phyloP scores from a whole-genome alignment of 1,284 basidiomycete genomes.

The Taiwanofungus camphoratus region DNA sequence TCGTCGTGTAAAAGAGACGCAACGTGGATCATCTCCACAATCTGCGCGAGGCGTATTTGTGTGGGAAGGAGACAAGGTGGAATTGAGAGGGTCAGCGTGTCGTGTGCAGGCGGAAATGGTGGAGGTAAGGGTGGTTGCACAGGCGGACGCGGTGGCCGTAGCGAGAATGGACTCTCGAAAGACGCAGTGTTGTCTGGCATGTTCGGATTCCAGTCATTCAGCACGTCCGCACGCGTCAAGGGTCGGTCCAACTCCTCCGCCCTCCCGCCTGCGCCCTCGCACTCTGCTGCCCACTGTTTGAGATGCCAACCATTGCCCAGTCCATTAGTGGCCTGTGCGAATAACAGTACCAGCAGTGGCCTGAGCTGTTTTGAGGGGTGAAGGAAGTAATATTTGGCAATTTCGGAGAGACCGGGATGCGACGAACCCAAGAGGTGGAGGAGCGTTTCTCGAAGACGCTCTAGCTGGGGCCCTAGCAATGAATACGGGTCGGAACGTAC shows the following conservation, averaged over 20 bases:
- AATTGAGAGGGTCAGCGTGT: conserved; percentile 28
- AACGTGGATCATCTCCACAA: conserved; percentile 98
- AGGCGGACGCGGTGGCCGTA: conserved; percentile 35
- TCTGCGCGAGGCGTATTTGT: conserved; percentile 90
- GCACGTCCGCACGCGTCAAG: conserved; percentile 64
- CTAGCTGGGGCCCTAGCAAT: conserved; percentile 71
- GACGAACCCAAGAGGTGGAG: conserved; percentile 82
- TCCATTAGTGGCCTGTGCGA: conserved; percentile 88
- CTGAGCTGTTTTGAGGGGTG: conserved; percentile 88
- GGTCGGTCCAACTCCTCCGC: conserved; percentile 61
- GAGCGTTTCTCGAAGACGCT: conserved; percentile 70
- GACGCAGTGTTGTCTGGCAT: conserved; percentile 66
- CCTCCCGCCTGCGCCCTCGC: conserved; percentile 35
- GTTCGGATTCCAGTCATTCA: conserved; percentile 83
- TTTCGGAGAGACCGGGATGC: conserved; percentile 81
- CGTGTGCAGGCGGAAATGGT: conserved; percentile 23
- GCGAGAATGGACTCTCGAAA: conserved; percentile 42
- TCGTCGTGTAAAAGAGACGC: conserved; percentile 95
- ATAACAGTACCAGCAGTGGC: conserved; percentile 86
- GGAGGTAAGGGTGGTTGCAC: conserved; percentile 37
- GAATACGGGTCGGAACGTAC: conserved; percentile 55
- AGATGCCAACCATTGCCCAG: conserved; percentile 51
- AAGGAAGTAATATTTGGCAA: conserved; percentile 93
- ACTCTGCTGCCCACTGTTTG: conserved; percentile 41
- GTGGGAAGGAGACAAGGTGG: conserved; percentile 62